Evolutionary conservation across 2,329 filamentous ascomycete genomes (phyloP), one percentile per base, ranked within the genome.

Genomic region (Aspergillus latus): DNA sequence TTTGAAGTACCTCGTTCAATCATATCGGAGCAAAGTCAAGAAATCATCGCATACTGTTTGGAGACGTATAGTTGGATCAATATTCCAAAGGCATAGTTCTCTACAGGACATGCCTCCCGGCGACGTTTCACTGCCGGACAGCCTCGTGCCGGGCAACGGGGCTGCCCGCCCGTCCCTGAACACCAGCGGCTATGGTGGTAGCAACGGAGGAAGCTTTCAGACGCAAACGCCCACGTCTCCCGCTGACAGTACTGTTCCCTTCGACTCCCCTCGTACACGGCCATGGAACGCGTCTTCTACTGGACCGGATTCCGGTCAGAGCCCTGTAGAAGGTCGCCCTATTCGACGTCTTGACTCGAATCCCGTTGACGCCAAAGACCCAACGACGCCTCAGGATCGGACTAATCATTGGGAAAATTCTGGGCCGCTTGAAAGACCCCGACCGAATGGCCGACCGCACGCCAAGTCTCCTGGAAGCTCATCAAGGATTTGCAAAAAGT

Each of bases 401-500:
- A 52, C 65, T 37, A 64, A 64, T 15, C 65, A 66, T 53, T 71
- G 68, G 51, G 73, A 75, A 34, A 64, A 64, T 48, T 68, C 71
- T 6, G 60, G 64, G 10, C 66, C 70, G 16, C 68, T 72, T 36
- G 73, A 76, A 46, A 65, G 69, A 59, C 68, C 72, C 36, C 72
- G 70, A 49, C 66, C 68, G 11, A 72, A 71, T 60, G 70, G 69
- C n/a, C 69, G 71, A 52, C 59, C 68, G 13, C 66, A 64, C 44
- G 72, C 65, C 28, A 75, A 75, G 54, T 75, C 73, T 5, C 71
- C 72, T 1, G 69, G 64, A 29, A 70, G 66, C 54, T 64, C 70
- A 16, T 67, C 70, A 29, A 84, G 89, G 63, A 79, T 84, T 39
- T 93, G 78, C 76, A 92, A 91, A 68, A 97, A 96, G 75, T 99